phyloP scores from a whole-genome alignment of 2,329 filamentous ascomycete species.

The Leptographium radiaticola region DNA sequence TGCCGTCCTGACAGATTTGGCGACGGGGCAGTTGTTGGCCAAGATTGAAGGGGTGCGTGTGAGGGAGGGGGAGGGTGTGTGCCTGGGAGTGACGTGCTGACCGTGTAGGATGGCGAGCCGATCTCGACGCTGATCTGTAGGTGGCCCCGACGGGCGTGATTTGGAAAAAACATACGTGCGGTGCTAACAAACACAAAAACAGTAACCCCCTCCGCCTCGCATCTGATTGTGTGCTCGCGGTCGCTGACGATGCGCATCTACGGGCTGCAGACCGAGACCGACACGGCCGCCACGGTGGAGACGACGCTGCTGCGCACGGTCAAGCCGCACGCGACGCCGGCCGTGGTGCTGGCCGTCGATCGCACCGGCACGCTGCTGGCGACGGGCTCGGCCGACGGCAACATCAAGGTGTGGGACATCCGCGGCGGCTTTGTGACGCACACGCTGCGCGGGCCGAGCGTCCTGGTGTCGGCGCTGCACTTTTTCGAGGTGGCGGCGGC shows the following conservation, averaged over 20 bases:
- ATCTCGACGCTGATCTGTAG: constrained; percentile 53
- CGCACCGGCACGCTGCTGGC: constrained; percentile 79
- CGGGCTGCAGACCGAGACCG: constrained; percentile 49
- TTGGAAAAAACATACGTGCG: no score
- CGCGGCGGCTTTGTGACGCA: constrained; percentile 82
- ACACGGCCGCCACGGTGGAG: constrained; percentile 36
- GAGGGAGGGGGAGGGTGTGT: background rate
- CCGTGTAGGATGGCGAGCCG: constrained; percentile 57
- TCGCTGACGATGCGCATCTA: constrained; percentile 96
- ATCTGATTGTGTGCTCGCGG: constrained; percentile 82
- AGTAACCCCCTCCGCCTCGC: constrained; percentile 81
- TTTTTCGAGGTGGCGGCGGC: constrained; percentile 74
- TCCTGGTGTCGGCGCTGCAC: constrained; percentile 76
- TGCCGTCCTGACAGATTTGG: constrained; percentile 73
- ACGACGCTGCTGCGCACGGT: constrained; percentile 62
- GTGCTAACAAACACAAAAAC: no score
- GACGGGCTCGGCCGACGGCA: constrained; percentile 84
- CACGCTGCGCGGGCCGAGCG: constrained; percentile 86
- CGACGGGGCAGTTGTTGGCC: constrained; percentile 69
- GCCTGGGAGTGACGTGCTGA: constrained; percentile 13
- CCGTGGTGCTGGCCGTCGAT: constrained; percentile 76
- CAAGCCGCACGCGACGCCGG: constrained; percentile 82
- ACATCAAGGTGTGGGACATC: constrained; percentile 96
- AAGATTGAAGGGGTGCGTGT: constrained; percentile 68
- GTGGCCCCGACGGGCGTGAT: background rate